These are phyloP conservation scores for Kwoniella sp. DNA, from an alignment of 768 basidiomycete genomes.

Conservation along the genomic window DNA sequence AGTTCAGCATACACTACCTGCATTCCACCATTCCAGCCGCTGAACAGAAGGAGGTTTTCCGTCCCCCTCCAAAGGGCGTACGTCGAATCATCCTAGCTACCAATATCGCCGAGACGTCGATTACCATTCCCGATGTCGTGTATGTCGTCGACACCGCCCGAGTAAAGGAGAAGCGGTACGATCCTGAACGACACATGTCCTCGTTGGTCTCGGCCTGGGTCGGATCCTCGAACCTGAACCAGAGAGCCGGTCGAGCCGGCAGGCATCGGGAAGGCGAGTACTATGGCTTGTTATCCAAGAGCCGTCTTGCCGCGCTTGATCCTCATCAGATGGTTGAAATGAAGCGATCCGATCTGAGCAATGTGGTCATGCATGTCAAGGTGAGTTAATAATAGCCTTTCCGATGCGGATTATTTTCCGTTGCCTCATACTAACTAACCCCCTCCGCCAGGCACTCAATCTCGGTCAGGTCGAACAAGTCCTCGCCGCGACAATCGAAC, in stretches of 20 bases:
- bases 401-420: neutral
- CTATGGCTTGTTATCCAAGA: constrained; percentile 74
- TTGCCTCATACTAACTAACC: neutral
- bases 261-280: constrained; percentile 89
- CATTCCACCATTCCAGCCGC: constrained; percentile 86
- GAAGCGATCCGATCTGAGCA: constrained; percentile 84
- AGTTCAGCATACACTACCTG: constrained; percentile 73
- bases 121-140: constrained; percentile 93
- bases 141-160: constrained; percentile 89
- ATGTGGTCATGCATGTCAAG: constrained; percentile 95
- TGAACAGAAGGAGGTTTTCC: constrained; percentile 87
- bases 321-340: constrained; percentile 92
- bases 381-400: constrained; percentile 38
- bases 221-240: constrained; percentile 83
- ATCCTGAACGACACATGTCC: constrained; percentile 83
- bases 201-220: constrained; percentile 89
- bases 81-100: constrained; percentile 89
- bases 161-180: constrained; percentile 85
- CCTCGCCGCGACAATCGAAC: constrained; percentile 79
- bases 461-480: constrained; percentile 88
- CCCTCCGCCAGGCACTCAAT: constrained; percentile 64
- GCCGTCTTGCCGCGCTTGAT: constrained; percentile 65
- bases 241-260: constrained; percentile 88
- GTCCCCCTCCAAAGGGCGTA: constrained; percentile 72
- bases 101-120: constrained; percentile 92